Evolutionary conservation across 179 eudicot species (phyloP), one percentile per base, ranked within the genome.

Genomic region (Drosera spatulata): DNA sequence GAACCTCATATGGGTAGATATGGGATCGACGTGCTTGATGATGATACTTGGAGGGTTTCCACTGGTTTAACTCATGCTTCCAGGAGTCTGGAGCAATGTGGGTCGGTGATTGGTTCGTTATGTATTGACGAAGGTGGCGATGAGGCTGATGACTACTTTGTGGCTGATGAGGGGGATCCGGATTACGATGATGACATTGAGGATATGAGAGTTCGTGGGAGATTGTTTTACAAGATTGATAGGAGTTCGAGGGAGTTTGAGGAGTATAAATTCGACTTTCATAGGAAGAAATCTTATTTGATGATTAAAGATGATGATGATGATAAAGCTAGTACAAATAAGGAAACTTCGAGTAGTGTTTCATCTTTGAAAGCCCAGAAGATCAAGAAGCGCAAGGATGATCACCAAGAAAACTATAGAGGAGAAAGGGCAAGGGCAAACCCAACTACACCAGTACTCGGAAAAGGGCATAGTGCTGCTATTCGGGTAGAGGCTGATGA

Each of bases 191-290:
- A 91, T 71, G 91, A 87, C 51, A 75, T 91, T 61, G 97, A 88
- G 72, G 96, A 91, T 66, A 69, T 91, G 95, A 83, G 97, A 61
- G 67, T 80, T 7, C 76, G 71, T 41, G 85, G 95, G 57, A 77
- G 66, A 44, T 76, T 91, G 66, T 91, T 85, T 60, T 91, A 82
- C 59, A 91, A 91, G 76, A 71, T 91, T 53, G 97, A 91, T 53
- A 82, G 77, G 65, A 73, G 73, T 58, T 91, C 97, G 10, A 78
- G 67, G 65, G 97, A 91, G 72, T 91, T 79, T 66, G 88, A 82
- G 12, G 96, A 91, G 69, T 80, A 91, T 65, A 77, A 66, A 58
- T 85, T 75, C 53, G 88, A 91, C 41, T 91, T 79, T 56, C 97
- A 83, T 57, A 63, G 91, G 47, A 85, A 67, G 66, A 91, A 79